Evolutionary conservation across 2,329 filamentous ascomycete genomes (phyloP), one percentile per base, ranked within the genome.

Genomic region (Cercospora citrullina): DNA sequence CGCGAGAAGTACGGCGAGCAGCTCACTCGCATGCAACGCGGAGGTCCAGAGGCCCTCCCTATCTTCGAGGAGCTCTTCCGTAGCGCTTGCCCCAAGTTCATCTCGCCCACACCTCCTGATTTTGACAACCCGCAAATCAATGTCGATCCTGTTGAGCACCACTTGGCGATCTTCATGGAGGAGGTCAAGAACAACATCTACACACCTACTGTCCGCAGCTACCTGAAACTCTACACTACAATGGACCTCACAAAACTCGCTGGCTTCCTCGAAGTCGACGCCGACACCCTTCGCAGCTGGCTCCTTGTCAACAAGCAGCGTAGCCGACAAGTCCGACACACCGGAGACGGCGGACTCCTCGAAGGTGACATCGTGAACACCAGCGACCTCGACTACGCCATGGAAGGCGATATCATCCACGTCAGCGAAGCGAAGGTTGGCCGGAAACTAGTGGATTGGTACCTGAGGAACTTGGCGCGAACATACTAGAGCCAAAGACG

Each of bases 111-210:
- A 18, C 93, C 94, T 67, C 95, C 95, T 63, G 94, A 99, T 84
- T 99, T 99, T 81, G 95, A 98, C 80, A 94, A 96, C 87, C 93
- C 95, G 71, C 90, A 94, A 82, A 84, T 94, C 83, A 99, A 99
- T 86, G 87, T 98, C 76, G 95, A 99, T 84, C 95, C 95, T 53
- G 89, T 97, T 73, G 94, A 99, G 84, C 95, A 99, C 86, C 94
- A 99, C 83, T 89, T 97, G 72, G 87, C 91, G 77, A 91, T 99
- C 83, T 99, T 99, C 87, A 98, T 99, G 94, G 94, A 97, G 75
- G 95, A 99, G 85, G 94, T 99, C 81, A 97, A 96, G 89, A 97
- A 93, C 83, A 98, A 96, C 83, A 95, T 99, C 88, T 96, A 89
- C 89, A 94, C 92, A 80, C 95, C 95, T 55, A 97, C 94, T 57